Percentiles rank a stretch among this genome's conserved stretches.
Conservation (phyloP, 495 filamentous ascomycete genomes). For the Podospora anserina region DNA sequence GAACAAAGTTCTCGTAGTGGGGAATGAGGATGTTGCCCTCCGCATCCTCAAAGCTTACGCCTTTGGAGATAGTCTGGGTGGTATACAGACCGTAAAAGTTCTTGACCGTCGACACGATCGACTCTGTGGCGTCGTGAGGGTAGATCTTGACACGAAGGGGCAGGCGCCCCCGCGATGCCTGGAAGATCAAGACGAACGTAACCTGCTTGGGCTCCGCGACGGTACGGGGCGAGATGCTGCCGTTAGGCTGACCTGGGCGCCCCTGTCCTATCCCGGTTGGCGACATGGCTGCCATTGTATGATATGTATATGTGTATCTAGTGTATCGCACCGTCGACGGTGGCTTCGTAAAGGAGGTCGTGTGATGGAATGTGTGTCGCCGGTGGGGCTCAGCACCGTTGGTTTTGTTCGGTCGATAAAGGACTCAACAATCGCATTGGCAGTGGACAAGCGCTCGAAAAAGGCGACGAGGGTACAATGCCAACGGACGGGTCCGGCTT, state of each 20-base stretch:
- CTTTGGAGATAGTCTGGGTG: slow-evolving; percentile 57
- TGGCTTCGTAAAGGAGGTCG: background rate
- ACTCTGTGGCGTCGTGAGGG: slow-evolving; percentile 90
- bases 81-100: slow-evolving; percentile 95
- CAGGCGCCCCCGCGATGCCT: slow-evolving; percentile 70
- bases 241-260: slow-evolving; percentile 24
- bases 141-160: slow-evolving; percentile 90
- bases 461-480: slow-evolving; percentile 4
- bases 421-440: slow-evolving; percentile 2
- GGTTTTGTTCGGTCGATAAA: background rate
- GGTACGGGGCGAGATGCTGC: slow-evolving; percentile 48
- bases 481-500: slow-evolving; percentile 4
- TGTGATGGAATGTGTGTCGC: background rate
- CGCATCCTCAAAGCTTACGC: slow-evolving; percentile 88
- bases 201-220: slow-evolving; percentile 66
- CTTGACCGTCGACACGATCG: slow-evolving; percentile 93
- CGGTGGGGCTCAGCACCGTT: background rate
- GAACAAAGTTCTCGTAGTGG: slow-evolving; percentile 85
- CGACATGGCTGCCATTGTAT: slow-evolving; percentile 20
- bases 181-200: slow-evolving; percentile 79
- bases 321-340: background rate
- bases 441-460: background rate
- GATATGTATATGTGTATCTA: slow-evolving; percentile 2
- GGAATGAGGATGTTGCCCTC: slow-evolving; percentile 85
- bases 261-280: slow-evolving; percentile 18